Percentiles rank a stretch among this genome's conserved stretches.
phyloP scores from a whole-genome alignment of 148 eudicot genomes.

The Vaccinium macrocarpon region DNA sequence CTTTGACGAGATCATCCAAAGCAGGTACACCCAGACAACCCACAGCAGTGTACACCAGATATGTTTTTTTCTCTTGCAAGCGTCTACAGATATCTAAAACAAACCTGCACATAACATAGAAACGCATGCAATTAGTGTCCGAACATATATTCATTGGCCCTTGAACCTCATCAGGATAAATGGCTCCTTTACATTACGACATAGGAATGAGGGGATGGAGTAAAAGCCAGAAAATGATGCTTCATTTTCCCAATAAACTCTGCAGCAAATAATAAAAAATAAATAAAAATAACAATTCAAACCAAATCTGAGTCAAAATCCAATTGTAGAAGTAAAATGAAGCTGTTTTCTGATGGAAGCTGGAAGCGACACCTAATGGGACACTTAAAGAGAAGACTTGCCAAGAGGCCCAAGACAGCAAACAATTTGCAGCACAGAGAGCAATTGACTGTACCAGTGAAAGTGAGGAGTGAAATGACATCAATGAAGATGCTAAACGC shows the following conservation, averaged over 20 bases:
- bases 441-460: neutral
- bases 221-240: neutral
- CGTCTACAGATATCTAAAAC: conserved; percentile 72
- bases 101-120: conserved; percentile 46
- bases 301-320: neutral
- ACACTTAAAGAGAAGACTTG: neutral
- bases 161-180: neutral
- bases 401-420: neutral
- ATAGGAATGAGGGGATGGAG: neutral
- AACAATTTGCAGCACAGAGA: neutral
- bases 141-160: neutral
- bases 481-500: neutral
- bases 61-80: conserved; percentile 71
- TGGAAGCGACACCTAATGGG: neutral
- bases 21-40: conserved; percentile 86
- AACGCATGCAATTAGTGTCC: neutral
- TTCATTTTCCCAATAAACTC: neutral
- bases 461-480: neutral
- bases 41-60: conserved; percentile 78
- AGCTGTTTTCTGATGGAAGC: neutral
- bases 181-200: neutral
- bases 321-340: neutral
- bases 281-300: neutral
- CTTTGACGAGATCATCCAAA: conserved; percentile 76
- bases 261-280: neutral